Percentiles rank a stretch among this genome's conserved stretches.
phyloP scores from a whole-genome alignment of 352 stramenopile species.

The Phytophthora foliorum region DNA sequence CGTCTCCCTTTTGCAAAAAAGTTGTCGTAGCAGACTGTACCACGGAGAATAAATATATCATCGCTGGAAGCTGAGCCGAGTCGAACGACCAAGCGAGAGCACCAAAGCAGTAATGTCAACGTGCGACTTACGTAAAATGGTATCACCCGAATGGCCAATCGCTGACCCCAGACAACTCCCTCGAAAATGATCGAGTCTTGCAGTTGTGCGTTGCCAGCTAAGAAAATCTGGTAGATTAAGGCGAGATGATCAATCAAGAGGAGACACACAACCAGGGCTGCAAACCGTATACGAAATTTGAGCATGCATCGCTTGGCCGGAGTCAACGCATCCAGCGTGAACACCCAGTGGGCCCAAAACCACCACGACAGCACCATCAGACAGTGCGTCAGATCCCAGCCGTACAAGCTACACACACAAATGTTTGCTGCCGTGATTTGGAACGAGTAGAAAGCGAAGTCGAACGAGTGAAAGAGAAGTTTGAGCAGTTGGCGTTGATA shows the following conservation, averaged over 20 bases:
- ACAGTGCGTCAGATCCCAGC: constrained; percentile 15
- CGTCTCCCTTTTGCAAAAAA: constrained; percentile 19
- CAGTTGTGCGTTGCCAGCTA: constrained; percentile 1
- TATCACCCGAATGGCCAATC: constrained; percentile 10
- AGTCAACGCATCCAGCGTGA: constrained; percentile 44
- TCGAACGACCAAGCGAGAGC: constrained; percentile 15
- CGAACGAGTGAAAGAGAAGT: constrained; percentile 45
- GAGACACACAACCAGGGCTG: constrained; percentile 4
- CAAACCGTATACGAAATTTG: constrained; percentile 9
- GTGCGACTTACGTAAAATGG: constrained; percentile 19
- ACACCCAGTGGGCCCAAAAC: constrained; percentile 39
- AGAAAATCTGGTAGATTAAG: constrained; percentile 17
- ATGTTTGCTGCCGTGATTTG: constrained; percentile 39
- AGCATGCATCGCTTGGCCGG: constrained; percentile 36
- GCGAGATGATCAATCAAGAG: constrained; percentile 7
- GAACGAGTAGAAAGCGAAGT: constrained; percentile 51
- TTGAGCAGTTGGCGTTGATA: constrained; percentile 49
- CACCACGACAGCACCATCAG: constrained; percentile 24
- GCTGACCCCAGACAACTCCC: constrained; percentile 10
- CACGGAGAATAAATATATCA: constrained; percentile 34
- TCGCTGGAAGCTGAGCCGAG: constrained; percentile 16
- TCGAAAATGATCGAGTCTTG: constrained; percentile 19
- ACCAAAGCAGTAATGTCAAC: constrained; percentile 20
- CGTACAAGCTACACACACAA: constrained; percentile 34
- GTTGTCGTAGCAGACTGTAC: constrained; percentile 42